These are phyloP conservation scores for Aspergillus novoparasiticus DNA, from an alignment of 2,329 filamentous ascomycete species.

Conservation along the genomic window DNA sequence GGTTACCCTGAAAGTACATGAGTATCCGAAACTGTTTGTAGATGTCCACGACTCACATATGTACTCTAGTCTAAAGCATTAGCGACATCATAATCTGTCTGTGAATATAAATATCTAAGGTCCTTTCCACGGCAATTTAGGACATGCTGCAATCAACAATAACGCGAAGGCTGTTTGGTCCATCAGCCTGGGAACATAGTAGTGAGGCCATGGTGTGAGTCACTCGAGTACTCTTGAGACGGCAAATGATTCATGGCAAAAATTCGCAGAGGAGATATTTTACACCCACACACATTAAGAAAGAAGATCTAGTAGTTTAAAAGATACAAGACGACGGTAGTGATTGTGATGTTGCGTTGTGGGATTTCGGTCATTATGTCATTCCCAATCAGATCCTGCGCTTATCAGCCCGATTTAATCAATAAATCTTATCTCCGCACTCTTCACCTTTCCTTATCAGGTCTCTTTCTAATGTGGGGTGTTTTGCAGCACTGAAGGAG, in stretches of 20 bases:
- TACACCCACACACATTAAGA: slow-evolving; percentile 1
- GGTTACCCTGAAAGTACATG: neutral
- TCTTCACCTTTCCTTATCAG: slow-evolving; percentile 2
- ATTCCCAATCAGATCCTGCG: neutral
- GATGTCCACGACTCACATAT: neutral
- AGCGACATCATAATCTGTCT: neutral
- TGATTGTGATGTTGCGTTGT: neutral
- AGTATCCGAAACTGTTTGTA: neutral
- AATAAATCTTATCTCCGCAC: neutral
- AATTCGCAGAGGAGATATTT: neutral
- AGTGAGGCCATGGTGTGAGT: slow-evolving; percentile 4
- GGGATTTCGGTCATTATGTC: slow-evolving; percentile 1
- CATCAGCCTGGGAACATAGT: slow-evolving; percentile 1
- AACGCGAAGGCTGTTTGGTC: slow-evolving; percentile 3
- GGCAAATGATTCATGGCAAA: neutral
- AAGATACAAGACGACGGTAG: neutral
- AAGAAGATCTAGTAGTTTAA: neutral
- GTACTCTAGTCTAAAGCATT: neutral
- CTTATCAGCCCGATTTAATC: neutral
- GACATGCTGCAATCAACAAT: slow-evolving; percentile 8
- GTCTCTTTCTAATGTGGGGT: slow-evolving; percentile 1
- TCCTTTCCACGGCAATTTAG: slow-evolving; percentile 8
- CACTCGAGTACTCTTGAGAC: neutral
- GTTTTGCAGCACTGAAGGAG: neutral
- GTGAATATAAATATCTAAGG: neutral